phyloP scores from a whole-genome alignment of 1,284 basidiomycete genomes.

The Macrocystidia cucumis region DNA sequence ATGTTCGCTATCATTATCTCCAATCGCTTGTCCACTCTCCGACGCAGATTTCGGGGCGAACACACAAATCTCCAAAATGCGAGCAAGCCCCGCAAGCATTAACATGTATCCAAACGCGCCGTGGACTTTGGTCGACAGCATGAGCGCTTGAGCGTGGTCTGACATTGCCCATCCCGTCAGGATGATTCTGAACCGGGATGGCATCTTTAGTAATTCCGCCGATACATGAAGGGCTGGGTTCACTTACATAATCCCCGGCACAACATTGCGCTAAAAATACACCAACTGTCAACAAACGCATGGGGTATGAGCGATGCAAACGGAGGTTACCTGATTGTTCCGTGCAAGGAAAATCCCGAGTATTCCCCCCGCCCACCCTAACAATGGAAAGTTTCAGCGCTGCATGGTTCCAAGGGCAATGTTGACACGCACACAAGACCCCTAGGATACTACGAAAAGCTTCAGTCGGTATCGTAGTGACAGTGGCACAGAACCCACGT shows the following conservation, averaged over 20 bases:
- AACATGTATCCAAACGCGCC: conserved; percentile 79
- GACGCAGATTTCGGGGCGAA: conserved; percentile 37
- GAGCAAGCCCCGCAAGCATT: conserved; percentile 77
- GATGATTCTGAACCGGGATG: conserved; percentile 49
- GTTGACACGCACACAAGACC: conserved; percentile 56
- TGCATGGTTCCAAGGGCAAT: too few species aligned
- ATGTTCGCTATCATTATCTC: conserved; percentile 56
- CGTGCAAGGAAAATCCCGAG: conserved; percentile 84
- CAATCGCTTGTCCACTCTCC: conserved; percentile 17
- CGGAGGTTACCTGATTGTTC: conserved; percentile 56
- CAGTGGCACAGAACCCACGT: conserved; percentile 42
- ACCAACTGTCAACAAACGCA: conserved; percentile 2
- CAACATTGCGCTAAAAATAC: conserved; percentile 55
- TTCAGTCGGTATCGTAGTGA: too few species aligned
- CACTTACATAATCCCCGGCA: conserved; percentile 77
- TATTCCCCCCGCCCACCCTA: conserved; percentile 89
- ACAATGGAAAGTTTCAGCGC: too few species aligned
- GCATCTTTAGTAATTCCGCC: neutral
- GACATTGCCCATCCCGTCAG: conserved; percentile 96
- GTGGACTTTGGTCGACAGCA: conserved; percentile 84
- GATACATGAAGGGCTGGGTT: conserved; percentile 1
- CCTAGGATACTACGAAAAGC: conserved; percentile 55
- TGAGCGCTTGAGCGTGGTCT: conserved; percentile 79
- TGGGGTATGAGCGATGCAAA: neutral
- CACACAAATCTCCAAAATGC: conserved; percentile 88